phyloP scores from a whole-genome alignment of 257 asterid species.

The Scutellaria barbata region DNA sequence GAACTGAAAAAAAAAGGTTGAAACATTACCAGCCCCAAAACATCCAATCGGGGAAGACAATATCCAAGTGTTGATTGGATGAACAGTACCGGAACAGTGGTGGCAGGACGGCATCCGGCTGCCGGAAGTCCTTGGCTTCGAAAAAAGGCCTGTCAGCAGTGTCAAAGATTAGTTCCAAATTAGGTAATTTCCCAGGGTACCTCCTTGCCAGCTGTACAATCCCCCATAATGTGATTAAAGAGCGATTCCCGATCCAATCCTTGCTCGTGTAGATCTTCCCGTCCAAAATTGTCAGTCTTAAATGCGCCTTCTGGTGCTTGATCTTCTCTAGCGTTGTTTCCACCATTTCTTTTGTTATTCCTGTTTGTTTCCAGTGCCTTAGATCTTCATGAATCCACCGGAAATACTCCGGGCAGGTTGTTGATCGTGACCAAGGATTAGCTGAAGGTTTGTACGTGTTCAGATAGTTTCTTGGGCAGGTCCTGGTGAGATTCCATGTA shows the following conservation, averaged over 20 bases:
- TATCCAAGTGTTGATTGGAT: slow-evolving; percentile 71
- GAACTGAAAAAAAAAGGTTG: neutral
- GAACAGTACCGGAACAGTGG: slow-evolving; percentile 88
- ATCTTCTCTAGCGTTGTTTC: slow-evolving; percentile 40
- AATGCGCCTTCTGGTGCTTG: slow-evolving; percentile 49
- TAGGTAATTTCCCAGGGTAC: slow-evolving; percentile 71
- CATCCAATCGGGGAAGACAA: slow-evolving; percentile 92
- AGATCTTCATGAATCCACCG: slow-evolving; percentile 79
- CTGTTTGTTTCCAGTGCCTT: slow-evolving; percentile 59
- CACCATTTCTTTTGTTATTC: slow-evolving; percentile 54
- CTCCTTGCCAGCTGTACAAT: slow-evolving; percentile 59
- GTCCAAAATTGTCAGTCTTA: slow-evolving; percentile 51
- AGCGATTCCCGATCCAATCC: slow-evolving; percentile 65
- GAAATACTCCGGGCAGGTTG: slow-evolving; percentile 71
- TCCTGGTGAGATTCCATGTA: slow-evolving; percentile 54
- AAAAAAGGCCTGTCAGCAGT: slow-evolving; percentile 62
- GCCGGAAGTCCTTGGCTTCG: slow-evolving; percentile 35
- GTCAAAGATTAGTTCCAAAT: slow-evolving; percentile 74
- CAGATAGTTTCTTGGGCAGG: slow-evolving; percentile 59
- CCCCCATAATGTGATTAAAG: slow-evolving; percentile 67
- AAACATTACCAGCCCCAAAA: slow-evolving; percentile 91
- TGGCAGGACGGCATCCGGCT: slow-evolving; percentile 57
- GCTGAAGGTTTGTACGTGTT: slow-evolving; percentile 21
- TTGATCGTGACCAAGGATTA: slow-evolving; percentile 31
- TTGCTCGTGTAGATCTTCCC: slow-evolving; percentile 62